Base-by-base conservation (phyloP, 345 rosid species). In the Camelina neglecta region DNA sequence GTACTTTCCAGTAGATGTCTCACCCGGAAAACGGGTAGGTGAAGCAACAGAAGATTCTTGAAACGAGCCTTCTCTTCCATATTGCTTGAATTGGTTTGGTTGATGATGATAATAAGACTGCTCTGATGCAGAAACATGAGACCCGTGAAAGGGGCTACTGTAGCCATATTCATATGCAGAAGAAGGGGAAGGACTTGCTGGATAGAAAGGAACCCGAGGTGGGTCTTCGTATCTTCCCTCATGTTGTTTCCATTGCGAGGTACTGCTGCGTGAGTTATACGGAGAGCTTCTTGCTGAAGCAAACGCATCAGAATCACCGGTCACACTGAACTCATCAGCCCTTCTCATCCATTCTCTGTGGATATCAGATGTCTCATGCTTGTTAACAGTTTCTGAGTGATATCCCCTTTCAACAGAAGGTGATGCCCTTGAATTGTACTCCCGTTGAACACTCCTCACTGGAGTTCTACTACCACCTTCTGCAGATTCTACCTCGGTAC, bases 401-500 rank as follows among this genome's bases (percentile, higher is more conserved):
- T 87, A 87, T 74, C 82, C 87, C 1, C 72, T 69, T 59, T 82
- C 86, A 61, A 82, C 91, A 73, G 65, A 81, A 42, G 93, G 86
- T 1, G 69, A 75, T 75, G 85, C 71, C 23, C 84, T 84, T 56
- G 84, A 85, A 69, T 85, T 87, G 74, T 84, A 87, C 50, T 87
- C 87, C 71, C 72, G 85, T 48, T 79, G 71, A 58, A 80, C 81
- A 71, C 75, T 85, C 57, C 77, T 72, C 50, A 83, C 62, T 39
- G 75, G 48, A 45, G 58, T 58, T 53, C 54, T 51, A 21, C 65
- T 59, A 66, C 77, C 58, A 26, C 8, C 26, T 70, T 48, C 67
- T 26, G 38, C 21, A 67, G 65, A 78, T 31, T 72, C 74, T 18
- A 11, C 49, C 48, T 67, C 44, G 24, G 29, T 70, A 20, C 56